phyloP scores from a whole-genome alignment of 441 rosid genomes.

The Geranium incanum region DNA sequence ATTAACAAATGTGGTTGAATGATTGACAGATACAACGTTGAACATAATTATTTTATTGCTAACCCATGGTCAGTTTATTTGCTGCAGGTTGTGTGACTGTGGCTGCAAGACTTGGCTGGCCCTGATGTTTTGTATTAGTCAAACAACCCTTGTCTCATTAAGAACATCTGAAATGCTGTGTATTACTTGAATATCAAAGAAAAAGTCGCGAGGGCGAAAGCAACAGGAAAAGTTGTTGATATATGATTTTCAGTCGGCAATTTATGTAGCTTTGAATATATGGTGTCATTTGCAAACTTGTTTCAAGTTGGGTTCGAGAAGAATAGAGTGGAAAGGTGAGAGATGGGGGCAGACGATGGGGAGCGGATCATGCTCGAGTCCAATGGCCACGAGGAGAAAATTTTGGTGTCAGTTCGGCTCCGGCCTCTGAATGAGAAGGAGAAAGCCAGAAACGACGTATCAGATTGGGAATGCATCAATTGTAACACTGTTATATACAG shows the following conservation, averaged over 20 bases:
- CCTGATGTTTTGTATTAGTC: slow-evolving; percentile 27
- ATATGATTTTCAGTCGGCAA: background rate
- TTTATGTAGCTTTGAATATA: slow-evolving; percentile 14
- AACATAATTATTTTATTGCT: slow-evolving; percentile 27
- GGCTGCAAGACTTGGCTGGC: slow-evolving; percentile 29
- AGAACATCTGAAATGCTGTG: slow-evolving; percentile 16
- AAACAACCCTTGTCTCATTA: slow-evolving; percentile 21
- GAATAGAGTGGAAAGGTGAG: slow-evolving; percentile 17
- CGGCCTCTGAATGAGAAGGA: slow-evolving; percentile 86
- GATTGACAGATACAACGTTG: slow-evolving; percentile 28
- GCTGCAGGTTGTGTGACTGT: slow-evolving; percentile 31
- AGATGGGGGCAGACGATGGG: slow-evolving; percentile 37
- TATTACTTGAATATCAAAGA: slow-evolving; percentile 19
- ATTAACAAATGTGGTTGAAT: slow-evolving; percentile 14
- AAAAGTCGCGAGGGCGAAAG: slow-evolving; percentile 20
- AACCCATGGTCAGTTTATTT: slow-evolving; percentile 35
- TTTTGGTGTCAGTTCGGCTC: slow-evolving; percentile 69
- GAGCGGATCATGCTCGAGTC: slow-evolving; percentile 46
- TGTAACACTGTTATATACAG: slow-evolving; percentile 57
- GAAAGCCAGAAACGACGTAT: slow-evolving; percentile 46
- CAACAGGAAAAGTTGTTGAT: slow-evolving; percentile 9
- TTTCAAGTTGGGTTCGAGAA: slow-evolving; percentile 20
- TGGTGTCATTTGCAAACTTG: slow-evolving; percentile 20
- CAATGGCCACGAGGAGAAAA: slow-evolving; percentile 49
- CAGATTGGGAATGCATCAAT: slow-evolving; percentile 85